Conservation (phyloP, 2,329 filamentous ascomycete species). For the Didymosphaeria variabile region DNA sequence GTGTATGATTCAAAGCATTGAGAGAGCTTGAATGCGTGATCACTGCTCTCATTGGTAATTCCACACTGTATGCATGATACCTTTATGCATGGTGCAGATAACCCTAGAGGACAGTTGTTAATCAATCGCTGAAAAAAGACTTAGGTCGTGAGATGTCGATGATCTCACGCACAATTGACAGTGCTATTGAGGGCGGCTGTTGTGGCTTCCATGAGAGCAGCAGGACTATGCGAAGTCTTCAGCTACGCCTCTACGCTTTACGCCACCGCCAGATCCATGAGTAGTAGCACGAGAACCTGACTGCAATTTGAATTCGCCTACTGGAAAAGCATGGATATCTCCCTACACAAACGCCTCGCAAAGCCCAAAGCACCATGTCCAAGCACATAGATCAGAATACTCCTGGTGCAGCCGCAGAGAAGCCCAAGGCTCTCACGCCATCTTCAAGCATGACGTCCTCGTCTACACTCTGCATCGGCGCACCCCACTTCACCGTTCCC, state of each 20-base stretch:
- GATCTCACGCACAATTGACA: too few relatives aligned
- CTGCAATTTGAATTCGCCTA: not conserved
- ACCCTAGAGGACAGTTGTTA: too few relatives aligned
- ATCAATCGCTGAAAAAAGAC: too few relatives aligned
- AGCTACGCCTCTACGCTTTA: not conserved
- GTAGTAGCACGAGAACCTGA: not conserved
- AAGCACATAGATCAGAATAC: not conserved
- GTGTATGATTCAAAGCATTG: not conserved
- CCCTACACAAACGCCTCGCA: constrained; percentile 3
- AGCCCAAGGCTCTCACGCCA: constrained; percentile 42
- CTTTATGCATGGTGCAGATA: too few relatives aligned
- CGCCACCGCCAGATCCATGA: not conserved
- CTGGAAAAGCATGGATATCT: constrained; percentile 9
- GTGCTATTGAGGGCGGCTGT: not conserved
- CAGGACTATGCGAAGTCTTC: not conserved
- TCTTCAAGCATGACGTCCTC: constrained; percentile 43
- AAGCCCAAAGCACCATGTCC: not conserved
- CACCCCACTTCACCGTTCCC: constrained; percentile 46
- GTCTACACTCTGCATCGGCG: constrained; percentile 48
- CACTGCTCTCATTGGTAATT: not conserved
- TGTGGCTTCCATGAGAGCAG: not conserved
- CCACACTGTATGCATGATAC: not conserved
- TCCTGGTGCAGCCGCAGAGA: constrained; percentile 12
- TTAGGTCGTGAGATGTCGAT: too few relatives aligned
- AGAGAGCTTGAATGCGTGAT: not conserved